Evolutionary conservation across 768 basidiomycete species (phyloP).

Genomic region (Mycena leptocephala): DNA sequence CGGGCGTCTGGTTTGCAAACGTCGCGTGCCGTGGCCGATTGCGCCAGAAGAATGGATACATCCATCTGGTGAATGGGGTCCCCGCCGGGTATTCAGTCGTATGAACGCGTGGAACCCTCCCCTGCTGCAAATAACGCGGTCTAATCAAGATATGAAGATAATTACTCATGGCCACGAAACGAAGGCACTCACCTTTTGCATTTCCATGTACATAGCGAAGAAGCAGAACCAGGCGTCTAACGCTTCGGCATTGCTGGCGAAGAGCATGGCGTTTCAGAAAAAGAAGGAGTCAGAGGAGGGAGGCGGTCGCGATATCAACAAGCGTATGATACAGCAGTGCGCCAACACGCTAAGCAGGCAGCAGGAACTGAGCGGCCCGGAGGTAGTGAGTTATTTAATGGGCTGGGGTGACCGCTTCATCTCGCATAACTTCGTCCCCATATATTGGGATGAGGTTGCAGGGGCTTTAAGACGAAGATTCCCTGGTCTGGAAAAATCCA

Average conservation of each 20-base stretch:
- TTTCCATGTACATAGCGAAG: slow-evolving; percentile 38
- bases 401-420: slow-evolving; percentile 57
- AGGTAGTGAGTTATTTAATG: slow-evolving; percentile 58
- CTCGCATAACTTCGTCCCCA: slow-evolving; percentile 54
- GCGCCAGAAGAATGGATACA: slow-evolving; percentile 42
- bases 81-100: slow-evolving; percentile 31
- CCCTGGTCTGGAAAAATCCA: too few relatives aligned
- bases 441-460: slow-evolving; percentile 50
- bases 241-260: slow-evolving; percentile 47
- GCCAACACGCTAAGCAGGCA: slow-evolving; percentile 49
- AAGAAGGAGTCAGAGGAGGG: background rate
- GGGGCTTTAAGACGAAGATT: too few relatives aligned
- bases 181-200: slow-evolving; percentile 52
- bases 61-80: slow-evolving; percentile 47
- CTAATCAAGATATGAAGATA: slow-evolving; percentile 60
- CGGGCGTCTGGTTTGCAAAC: slow-evolving; percentile 48
- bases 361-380: slow-evolving; percentile 56
- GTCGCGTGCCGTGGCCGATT: slow-evolving; percentile 46
- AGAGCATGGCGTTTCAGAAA: slow-evolving; percentile 42
- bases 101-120: slow-evolving; percentile 49
- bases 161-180: slow-evolving; percentile 52
- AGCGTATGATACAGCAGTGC: slow-evolving; percentile 50
- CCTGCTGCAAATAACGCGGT: slow-evolving; percentile 35
- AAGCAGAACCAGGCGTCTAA: slow-evolving; percentile 48
- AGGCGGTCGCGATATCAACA: slow-evolving; percentile 46